phyloP scores from a whole-genome alignment of 768 basidiomycete genomes.

The Solioccasus polychromus region DNA sequence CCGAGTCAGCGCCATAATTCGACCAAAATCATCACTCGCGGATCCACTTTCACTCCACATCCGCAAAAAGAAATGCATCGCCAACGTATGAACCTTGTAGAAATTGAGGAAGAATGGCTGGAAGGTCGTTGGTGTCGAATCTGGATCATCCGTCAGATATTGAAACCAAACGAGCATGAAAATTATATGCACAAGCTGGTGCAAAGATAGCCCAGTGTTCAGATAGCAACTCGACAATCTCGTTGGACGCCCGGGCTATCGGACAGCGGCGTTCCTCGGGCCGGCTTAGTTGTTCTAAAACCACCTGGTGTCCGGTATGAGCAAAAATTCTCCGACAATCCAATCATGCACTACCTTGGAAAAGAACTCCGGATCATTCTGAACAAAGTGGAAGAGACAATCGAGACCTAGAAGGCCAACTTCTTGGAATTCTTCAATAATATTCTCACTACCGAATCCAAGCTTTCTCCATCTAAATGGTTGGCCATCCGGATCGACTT shows the following conservation, averaged over 20 bases:
- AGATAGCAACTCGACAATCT: constrained; percentile 79
- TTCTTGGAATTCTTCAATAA: constrained; percentile 71
- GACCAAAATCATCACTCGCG: constrained; percentile 68
- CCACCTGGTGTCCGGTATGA: constrained; percentile 45
- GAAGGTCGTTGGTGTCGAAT: constrained; percentile 77
- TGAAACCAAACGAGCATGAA: neutral
- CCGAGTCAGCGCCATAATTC: constrained; percentile 72
- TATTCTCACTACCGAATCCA: constrained; percentile 74
- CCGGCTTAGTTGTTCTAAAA: constrained; percentile 77
- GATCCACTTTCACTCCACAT: constrained; percentile 92
- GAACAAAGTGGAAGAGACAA: constrained; percentile 75
- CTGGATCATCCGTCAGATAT: constrained; percentile 27
- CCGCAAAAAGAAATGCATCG: constrained; percentile 82
- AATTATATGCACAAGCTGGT: constrained; percentile 64
- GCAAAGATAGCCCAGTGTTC: constrained; percentile 86
- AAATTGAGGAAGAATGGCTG: constrained; percentile 89
- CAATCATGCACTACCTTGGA: constrained; percentile 50
- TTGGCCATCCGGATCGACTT: constrained; percentile 46
- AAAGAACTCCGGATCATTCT: constrained; percentile 67
- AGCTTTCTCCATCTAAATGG: constrained; percentile 70
- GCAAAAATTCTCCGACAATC: neutral
- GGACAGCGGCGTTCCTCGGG: constrained; percentile 76
- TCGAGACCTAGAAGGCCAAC: constrained; percentile 82
- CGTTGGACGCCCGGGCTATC: constrained; percentile 78
- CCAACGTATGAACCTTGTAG: constrained; percentile 74